These are phyloP conservation scores for Dioscorea zingiberensis DNA, from an alignment of 106 monocot species.

Conservation along the genomic window DNA sequence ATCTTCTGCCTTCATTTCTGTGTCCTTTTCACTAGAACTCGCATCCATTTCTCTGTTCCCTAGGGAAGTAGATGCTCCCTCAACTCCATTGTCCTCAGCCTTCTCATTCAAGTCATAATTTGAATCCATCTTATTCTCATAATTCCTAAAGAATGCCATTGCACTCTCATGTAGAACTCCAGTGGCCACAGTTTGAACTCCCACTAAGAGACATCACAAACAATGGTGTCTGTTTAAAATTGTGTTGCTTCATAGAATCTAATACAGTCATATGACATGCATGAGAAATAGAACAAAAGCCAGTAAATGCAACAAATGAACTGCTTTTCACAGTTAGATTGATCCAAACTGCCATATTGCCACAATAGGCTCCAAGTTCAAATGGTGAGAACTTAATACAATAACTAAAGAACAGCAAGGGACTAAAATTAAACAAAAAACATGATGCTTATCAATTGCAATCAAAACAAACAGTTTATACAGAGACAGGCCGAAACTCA, in stretches of 20 bases:
- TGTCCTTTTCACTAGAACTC: constrained; percentile 43
- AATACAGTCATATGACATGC: not conserved
- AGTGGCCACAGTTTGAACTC: not conserved
- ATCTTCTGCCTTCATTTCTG: constrained; percentile 35
- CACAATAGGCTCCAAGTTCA: not conserved
- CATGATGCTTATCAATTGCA: not conserved
- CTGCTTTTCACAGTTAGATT: not conserved
- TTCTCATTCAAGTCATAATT: constrained; percentile 75
- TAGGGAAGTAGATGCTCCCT: constrained; percentile 27
- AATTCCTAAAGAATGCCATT: constrained; percentile 83
- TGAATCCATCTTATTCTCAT: constrained; percentile 33
- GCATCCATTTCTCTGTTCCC: constrained; percentile 42
- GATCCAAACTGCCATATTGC: not conserved
- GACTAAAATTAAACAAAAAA: not conserved
- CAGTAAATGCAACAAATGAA: not conserved
- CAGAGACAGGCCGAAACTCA: not conserved
- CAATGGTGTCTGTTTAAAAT: not conserved
- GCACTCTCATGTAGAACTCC: constrained; percentile 20
- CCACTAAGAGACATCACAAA: constrained; percentile 10
- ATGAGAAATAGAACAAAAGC: not conserved
- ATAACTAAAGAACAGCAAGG: not conserved
- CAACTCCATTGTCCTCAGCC: constrained; percentile 41
- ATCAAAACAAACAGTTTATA: not conserved
- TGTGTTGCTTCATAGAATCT: not conserved
- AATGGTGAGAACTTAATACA: not conserved